Conservation (phyloP, 495 filamentous ascomycete genomes). For the Podospora pseudocomata region DNA sequence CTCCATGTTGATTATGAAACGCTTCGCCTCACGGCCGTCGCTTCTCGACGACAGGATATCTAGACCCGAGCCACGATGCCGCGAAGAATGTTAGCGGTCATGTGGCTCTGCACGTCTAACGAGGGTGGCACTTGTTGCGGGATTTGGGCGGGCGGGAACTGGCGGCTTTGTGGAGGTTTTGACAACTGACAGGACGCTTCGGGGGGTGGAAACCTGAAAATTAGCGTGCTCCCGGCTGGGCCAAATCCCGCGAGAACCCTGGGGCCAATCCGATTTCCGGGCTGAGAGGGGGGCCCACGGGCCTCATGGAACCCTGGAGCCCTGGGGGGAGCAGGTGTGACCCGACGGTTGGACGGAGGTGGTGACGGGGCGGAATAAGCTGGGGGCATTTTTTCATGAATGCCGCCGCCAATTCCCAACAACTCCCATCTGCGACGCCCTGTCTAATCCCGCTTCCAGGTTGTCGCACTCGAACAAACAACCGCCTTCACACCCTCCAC, state of each 20-base stretch:
- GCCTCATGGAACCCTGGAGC: background rate
- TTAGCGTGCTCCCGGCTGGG: constrained; percentile 9
- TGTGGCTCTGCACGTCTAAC: background rate
- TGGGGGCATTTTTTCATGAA: constrained; percentile 18
- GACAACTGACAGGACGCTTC: constrained; percentile 3
- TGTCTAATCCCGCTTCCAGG: background rate
- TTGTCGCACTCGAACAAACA: background rate
- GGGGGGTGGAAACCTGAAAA: constrained; percentile 16
- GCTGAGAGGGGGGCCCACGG: background rate
- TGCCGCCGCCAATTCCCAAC: constrained; percentile 22
- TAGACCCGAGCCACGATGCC: background rate
- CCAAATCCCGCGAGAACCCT: constrained; percentile 7
- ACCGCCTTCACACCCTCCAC: constrained; percentile 1
- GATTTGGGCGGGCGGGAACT: constrained; percentile 18
- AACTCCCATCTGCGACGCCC: constrained; percentile 15
- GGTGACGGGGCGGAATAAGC: constrained; percentile 5
- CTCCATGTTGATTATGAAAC: background rate
- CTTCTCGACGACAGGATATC: background rate
- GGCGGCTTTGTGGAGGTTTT: constrained; percentile 17
- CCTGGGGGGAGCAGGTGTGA: too few species aligned
- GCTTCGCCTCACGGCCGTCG: background rate
- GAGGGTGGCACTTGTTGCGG: background rate
- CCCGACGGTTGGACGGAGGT: constrained; percentile 23
- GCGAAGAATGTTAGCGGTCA: constrained; percentile 15
- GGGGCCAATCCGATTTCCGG: constrained; percentile 17